Percentiles rank a stretch among this genome's conserved stretches.
Conservation (phyloP, 2,329 filamentous ascomycete species). For the Ciborinia camelliae region DNA sequence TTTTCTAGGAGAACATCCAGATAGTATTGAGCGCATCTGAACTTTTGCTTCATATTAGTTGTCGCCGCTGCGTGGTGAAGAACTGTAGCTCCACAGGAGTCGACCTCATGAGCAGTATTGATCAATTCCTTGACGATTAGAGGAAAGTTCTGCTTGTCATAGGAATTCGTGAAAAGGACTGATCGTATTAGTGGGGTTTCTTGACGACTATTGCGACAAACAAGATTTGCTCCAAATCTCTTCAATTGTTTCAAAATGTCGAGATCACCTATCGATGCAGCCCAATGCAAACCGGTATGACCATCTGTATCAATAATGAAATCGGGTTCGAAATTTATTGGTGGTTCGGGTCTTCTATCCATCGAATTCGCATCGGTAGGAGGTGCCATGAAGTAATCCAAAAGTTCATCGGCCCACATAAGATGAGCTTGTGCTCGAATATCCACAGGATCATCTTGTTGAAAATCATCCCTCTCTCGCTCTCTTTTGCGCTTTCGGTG, state of each 20-base stretch:
- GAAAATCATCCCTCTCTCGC: conserved; percentile 55
- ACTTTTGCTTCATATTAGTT: conserved; percentile 78
- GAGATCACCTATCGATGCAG: conserved; percentile 93
- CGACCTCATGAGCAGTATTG: conserved; percentile 73
- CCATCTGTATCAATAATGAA: conserved; percentile 90
- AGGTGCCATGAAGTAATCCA: conserved; percentile 93
- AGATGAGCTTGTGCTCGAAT: conserved; percentile 78
- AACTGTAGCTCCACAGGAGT: conserved; percentile 79
- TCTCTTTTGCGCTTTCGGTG: conserved; percentile 74
- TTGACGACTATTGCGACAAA: conserved; percentile 65
- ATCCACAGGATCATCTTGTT: conserved; percentile 49
- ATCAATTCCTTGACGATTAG: conserved; percentile 79
- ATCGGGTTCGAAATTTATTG: conserved; percentile 82
- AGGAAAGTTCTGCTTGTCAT: conserved; percentile 88
- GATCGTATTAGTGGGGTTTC: conserved; percentile 94
- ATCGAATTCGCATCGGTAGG: conserved; percentile 58
- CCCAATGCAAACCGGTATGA: conserved; percentile 95
- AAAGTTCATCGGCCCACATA: conserved; percentile 84
- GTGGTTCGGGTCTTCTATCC: conserved; percentile 67
- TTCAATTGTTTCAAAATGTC: conserved; percentile 87
- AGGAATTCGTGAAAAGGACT: conserved; percentile 95
- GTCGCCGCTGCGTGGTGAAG: conserved; percentile 93
- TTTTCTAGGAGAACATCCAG: conserved; percentile 87
- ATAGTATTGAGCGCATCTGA: conserved; percentile 88
- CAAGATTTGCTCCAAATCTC: conserved; percentile 71